phyloP scores from a whole-genome alignment of 2,329 filamentous ascomycete genomes.

The Paracoccidioides brasiliensis region DNA sequence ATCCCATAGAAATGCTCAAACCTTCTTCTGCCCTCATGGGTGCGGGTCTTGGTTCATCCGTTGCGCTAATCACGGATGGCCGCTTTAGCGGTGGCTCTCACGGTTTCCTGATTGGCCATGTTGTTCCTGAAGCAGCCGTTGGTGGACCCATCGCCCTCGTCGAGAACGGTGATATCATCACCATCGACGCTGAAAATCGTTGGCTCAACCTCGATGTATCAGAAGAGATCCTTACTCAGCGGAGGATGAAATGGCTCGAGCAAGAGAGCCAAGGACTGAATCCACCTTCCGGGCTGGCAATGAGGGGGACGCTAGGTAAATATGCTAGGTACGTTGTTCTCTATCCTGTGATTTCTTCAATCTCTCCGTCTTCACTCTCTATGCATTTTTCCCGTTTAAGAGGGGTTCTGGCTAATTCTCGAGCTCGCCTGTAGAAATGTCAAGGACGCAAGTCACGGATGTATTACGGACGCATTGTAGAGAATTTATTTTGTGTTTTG shows the following conservation, averaged over 20 bases:
- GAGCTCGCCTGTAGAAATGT: slow-evolving; percentile 19
- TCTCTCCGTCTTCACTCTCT: background rate
- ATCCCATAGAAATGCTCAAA: slow-evolving; percentile 51
- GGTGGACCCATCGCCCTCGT: slow-evolving; percentile 83
- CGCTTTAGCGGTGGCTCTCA: slow-evolving; percentile 63
- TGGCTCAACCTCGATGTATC: slow-evolving; percentile 11
- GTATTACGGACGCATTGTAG: slow-evolving; percentile 30
- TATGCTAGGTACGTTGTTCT: slow-evolving; percentile 40
- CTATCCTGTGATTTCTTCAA: background rate
- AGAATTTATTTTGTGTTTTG: background rate
- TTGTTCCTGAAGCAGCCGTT: slow-evolving; percentile 77
- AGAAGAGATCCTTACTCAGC: slow-evolving; percentile 48
- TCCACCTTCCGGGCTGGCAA: slow-evolving; percentile 42
- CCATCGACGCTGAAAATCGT: slow-evolving; percentile 62
- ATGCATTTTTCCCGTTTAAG: background rate
- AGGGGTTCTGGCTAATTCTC: background rate
- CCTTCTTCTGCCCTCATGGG: slow-evolving; percentile 62
- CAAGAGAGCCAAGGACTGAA: slow-evolving; percentile 26
- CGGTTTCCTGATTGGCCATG: slow-evolving; percentile 32
- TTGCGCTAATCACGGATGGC: slow-evolving; percentile 60
- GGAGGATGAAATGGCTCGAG: slow-evolving; percentile 47
- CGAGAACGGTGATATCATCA: slow-evolving; percentile 64
- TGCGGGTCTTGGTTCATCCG: slow-evolving; percentile 54
- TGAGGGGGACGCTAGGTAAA: slow-evolving; percentile 56
- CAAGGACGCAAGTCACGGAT: slow-evolving; percentile 36